Evolutionary conservation across 495 filamentous ascomycete genomes (phyloP).

Genomic region (Hamigera avellanea): DNA sequence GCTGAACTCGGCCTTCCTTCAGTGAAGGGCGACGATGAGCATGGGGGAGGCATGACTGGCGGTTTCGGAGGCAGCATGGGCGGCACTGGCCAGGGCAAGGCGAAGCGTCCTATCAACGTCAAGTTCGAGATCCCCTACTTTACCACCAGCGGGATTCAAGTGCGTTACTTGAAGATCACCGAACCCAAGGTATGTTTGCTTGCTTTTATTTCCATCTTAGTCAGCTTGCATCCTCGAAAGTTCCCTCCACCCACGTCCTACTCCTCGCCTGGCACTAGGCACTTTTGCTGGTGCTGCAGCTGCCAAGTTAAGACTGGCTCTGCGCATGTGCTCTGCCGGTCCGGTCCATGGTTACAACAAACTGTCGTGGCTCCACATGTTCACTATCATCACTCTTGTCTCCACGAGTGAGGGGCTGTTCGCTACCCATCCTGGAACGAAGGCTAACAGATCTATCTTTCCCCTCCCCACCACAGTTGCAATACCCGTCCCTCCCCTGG

Average conservation of each 20-base stretch:
- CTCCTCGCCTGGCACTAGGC: no score
- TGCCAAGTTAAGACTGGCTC: no score
- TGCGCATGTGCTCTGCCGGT: no score
- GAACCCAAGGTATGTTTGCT: constrained; percentile 79
- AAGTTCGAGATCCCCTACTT: constrained; percentile 99
- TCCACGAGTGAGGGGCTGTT: no score
- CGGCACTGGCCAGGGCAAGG: constrained; percentile 54
- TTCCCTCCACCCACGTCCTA: no score
- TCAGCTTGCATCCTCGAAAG: neutral
- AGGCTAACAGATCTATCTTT: constrained; percentile 2
- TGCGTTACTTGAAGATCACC: constrained; percentile 97
- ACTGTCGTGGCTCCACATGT: no score
- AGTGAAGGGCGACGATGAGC: constrained; percentile 93
- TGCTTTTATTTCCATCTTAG: constrained; percentile 1
- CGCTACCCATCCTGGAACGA: no score
- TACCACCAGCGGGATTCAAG: constrained; percentile 96
- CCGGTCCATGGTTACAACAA: no score
- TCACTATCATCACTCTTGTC: no score
- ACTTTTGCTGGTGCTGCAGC: no score
- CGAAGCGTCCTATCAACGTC: constrained; percentile 92
- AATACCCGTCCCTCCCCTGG: constrained; percentile 98
- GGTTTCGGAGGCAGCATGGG: constrained; percentile 97
- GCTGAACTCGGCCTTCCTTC: constrained; percentile 93
- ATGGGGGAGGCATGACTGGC: constrained; percentile 90
- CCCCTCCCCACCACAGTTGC: constrained; percentile 43